Base-by-base conservation (phyloP, 2,329 filamentous ascomycete genomes). In the Fonsecaea erecta region DNA sequence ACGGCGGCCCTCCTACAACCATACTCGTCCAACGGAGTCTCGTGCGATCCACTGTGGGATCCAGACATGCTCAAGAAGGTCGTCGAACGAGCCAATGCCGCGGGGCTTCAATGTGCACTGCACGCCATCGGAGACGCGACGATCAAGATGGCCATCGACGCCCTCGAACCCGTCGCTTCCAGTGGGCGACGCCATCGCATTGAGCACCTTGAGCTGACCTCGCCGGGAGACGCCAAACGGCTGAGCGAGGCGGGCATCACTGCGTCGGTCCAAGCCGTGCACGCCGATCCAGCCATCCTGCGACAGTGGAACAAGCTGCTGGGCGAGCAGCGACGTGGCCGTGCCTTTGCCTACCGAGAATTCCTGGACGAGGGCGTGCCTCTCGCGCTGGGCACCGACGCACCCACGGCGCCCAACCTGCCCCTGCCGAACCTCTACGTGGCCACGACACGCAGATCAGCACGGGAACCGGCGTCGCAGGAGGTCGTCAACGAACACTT, bases 61-160 rank as follows among this genome's bases (percentile, higher is more conserved):
- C 74, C 73, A 5, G 72, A 77, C 14, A 76, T 77, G 72, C 74
- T 84, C 2, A 72, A 70, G 24, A 76, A 77, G 1, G 81, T 83
- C 0, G 78, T 83, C 6, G 72, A 77, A 52, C 77, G 76, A 52
- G 81, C 82, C 2, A 78, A 79, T 51, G 67, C 72, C 2, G 79
- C 79, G 1, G 77, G 77, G 0, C 72, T 84, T 0, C 82, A 84
- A 70, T 82, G 80, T 62, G 82, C 82, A 0, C 74, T 84, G 11
- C 82, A 84, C 65, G 82, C 82, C 3, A 84, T 84, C 63, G 82
- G 82, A n/a, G 82, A 84, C 63, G 73, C 72, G 59, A 78, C 82
- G 3, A 76, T 83, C 2, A 75, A 76, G 37, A 78, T 79, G 59
- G 80, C 81, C 14, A 79, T 84, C 67, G 77, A 83, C 55, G 76